Evolutionary conservation across 2,329 filamentous ascomycete species (phyloP).

Genomic region (Teratosphaeria nubilosa): DNA sequence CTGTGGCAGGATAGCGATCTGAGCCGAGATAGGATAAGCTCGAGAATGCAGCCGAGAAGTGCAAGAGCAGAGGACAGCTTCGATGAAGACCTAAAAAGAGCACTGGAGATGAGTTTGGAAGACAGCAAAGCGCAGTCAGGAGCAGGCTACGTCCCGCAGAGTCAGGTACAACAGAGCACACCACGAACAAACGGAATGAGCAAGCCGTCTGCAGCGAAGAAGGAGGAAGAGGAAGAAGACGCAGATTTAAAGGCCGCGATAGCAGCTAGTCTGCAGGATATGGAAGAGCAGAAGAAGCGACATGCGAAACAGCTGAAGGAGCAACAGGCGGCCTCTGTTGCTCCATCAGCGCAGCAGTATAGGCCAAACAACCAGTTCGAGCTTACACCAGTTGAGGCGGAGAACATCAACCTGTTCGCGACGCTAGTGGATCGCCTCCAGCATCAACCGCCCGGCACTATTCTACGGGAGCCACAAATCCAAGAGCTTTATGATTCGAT

Average conservation of each 20-base stretch:
- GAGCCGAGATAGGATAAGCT: conserved; percentile 2
- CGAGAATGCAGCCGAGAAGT: conserved; percentile 76
- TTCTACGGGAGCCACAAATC: conserved; percentile 92
- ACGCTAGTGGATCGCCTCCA: conserved; percentile 90
- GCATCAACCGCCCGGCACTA: conserved; percentile 89
- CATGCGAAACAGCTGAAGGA: conserved; percentile 77
- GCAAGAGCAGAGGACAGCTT: conserved; percentile 64
- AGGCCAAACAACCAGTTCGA: conserved; percentile 87
- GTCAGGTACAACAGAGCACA: conserved; percentile 11
- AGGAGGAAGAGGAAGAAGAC: conserved; percentile 59
- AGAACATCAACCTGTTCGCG: conserved; percentile 94
- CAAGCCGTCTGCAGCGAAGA: conserved; percentile 11
- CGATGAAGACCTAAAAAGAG: conserved; percentile 88
- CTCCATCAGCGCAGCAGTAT: conserved; percentile 40
- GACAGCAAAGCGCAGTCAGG: conserved; percentile 69
- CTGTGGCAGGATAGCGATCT: conserved; percentile 42
- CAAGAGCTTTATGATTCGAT: conserved; percentile 98
- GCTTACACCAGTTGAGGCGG: conserved; percentile 81
- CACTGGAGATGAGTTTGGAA: conserved; percentile 92
- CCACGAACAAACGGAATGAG: conserved; percentile 23
- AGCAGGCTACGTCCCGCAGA: conserved; percentile 60
- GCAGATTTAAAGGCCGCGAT: conserved; percentile 90
- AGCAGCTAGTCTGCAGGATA: conserved; percentile 85
- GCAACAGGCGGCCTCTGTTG: conserved; percentile 42
- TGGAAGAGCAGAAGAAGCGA: conserved; percentile 95